Evolutionary conservation across 1,284 basidiomycete species (phyloP).

Genomic region (Ganoderma lingzhi): DNA sequence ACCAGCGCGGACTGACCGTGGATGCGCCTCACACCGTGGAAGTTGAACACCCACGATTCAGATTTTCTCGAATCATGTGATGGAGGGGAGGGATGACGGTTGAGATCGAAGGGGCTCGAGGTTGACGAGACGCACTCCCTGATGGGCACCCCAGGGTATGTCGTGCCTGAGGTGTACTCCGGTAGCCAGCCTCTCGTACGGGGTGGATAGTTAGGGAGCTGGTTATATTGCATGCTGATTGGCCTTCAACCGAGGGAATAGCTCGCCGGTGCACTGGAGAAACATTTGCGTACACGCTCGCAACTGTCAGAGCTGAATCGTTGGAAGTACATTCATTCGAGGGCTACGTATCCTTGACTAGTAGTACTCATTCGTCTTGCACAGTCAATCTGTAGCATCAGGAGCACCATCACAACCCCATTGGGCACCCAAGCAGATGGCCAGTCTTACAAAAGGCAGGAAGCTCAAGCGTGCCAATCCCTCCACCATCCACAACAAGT

Average conservation of each 20-base stretch:
- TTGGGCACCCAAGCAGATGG: constrained; percentile 15
- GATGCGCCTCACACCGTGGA: constrained; percentile 25
- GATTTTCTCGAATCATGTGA: background rate
- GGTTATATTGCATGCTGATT: constrained; percentile 66
- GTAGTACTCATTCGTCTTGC: no score
- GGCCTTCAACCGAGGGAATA: constrained; percentile 30
- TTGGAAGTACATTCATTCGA: no score
- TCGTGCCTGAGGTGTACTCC: constrained; percentile 63
- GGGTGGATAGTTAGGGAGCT: constrained; percentile 49
- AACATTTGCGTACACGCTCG: no score
- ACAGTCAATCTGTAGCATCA: no score
- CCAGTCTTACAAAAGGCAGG: constrained; percentile 30
- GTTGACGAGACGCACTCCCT: constrained; percentile 26
- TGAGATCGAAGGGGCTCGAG: constrained; percentile 7
- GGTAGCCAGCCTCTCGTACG: constrained; percentile 55
- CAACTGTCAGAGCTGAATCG: no score
- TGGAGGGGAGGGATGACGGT: background rate
- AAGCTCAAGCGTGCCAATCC: constrained; percentile 50
- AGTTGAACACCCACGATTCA: constrained; percentile 44
- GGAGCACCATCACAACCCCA: no score
- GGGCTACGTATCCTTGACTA: no score
- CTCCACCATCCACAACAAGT: constrained; percentile 75
- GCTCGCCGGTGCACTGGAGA: no score
- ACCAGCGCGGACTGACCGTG: constrained; percentile 37
- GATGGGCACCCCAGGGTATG: constrained; percentile 58